Evolutionary conservation across 805 yeast species (phyloP).

Genomic region (Naumovozyma dairenensis): DNA sequence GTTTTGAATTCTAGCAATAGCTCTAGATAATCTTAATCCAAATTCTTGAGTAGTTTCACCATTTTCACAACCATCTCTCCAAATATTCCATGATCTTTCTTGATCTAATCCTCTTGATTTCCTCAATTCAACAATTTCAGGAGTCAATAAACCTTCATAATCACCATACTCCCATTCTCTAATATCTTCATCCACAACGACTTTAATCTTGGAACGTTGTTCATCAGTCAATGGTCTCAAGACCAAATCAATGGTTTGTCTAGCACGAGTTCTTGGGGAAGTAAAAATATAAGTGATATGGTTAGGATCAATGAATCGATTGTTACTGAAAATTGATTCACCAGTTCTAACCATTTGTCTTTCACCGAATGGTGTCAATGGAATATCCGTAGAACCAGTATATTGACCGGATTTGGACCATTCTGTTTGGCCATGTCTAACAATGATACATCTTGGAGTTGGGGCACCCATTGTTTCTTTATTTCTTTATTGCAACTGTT

Average conservation of each 20-base stretch:
- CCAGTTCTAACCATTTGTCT: conserved; percentile 72
- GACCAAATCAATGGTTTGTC: conserved; percentile 59
- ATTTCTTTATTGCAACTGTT: neutral
- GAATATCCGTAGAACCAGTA: conserved; percentile 78
- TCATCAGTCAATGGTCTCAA: conserved; percentile 39
- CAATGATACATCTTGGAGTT: conserved; percentile 60
- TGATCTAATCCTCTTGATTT: conserved; percentile 45
- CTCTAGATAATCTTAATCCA: conserved; percentile 58
- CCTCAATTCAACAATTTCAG: conserved; percentile 55
- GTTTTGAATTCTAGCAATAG: conserved; percentile 53
- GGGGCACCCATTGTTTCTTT: conserved; percentile 16
- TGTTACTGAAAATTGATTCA: conserved; percentile 48
- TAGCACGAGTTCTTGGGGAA: conserved; percentile 78
- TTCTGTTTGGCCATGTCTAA: conserved; percentile 86
- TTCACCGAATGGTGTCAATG: conserved; percentile 69
- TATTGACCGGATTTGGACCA: conserved; percentile 94
- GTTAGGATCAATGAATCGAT: conserved; percentile 52
- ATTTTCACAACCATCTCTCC: conserved; percentile 88
- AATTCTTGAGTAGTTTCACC: conserved; percentile 70
- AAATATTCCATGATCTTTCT: conserved; percentile 60
- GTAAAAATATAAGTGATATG: conserved; percentile 55
- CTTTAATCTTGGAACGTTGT: conserved; percentile 34
- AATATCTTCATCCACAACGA: conserved; percentile 53
- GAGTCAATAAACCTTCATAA: conserved; percentile 75
- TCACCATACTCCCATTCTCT: conserved; percentile 97